A percentile compares a stretch with the other conserved stretches of the same genome.
Conservation (phyloP, 2,329 filamentous ascomycete genomes). For the Alternaria ethzedia region DNA sequence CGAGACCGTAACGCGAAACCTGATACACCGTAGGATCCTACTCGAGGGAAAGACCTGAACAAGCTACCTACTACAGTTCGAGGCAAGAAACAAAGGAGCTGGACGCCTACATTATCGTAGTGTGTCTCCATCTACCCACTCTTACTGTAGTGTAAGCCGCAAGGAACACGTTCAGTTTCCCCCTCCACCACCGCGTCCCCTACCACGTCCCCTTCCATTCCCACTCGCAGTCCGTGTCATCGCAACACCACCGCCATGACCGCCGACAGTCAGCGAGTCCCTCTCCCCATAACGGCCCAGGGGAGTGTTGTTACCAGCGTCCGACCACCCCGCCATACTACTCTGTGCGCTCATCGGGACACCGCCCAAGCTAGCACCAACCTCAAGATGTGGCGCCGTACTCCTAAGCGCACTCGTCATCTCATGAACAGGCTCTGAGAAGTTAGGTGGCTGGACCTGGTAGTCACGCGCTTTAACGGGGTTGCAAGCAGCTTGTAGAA, state of each 20-base stretch:
- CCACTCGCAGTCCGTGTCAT: conserved; percentile 50
- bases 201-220: conserved; percentile 41
- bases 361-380: conserved; percentile 37
- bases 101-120: not conserved
- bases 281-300: conserved; percentile 44
- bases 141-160: not conserved
- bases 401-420: conserved; percentile 40
- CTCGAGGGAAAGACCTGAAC: too few relatives aligned
- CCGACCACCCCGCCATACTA: conserved; percentile 45
- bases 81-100: too few relatives aligned
- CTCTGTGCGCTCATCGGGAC: conserved; percentile 51
- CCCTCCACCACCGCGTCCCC: conserved; percentile 23
- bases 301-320: conserved; percentile 44
- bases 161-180: not conserved
- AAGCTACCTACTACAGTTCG: too few relatives aligned
- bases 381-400: conserved; percentile 42
- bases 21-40: not conserved
- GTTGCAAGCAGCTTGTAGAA: conserved; percentile 45
- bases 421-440: conserved; percentile 38
- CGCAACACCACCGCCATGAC: conserved; percentile 37
- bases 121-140: not conserved
- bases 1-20: conserved; percentile 6
- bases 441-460: conserved; percentile 44
- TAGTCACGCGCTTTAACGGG: conserved; percentile 44
- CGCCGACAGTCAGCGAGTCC: conserved; percentile 16